Evolutionary conservation across 2,329 filamentous ascomycete genomes (phyloP), one percentile per base, ranked within the genome.

Genomic region (Phaeosphaeria sp.): DNA sequence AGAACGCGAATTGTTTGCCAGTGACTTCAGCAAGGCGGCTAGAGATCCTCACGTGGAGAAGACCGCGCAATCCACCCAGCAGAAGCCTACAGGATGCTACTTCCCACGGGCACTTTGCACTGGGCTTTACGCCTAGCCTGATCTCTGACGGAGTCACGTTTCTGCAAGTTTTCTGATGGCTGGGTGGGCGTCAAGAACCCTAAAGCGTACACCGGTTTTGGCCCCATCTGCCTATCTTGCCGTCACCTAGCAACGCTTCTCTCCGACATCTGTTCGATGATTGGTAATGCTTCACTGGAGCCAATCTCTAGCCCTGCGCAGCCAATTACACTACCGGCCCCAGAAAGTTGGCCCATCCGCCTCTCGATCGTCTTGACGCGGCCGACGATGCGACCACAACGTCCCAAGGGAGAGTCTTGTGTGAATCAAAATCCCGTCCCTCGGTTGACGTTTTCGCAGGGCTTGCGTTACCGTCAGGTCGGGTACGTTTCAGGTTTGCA

Each of bases 211-310:
- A 68, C 64, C 63, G 61, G 67, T 62, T 67, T 60, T 60, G 57
- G 61, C 61, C 60, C 63, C 66, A 66, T 64, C 61, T 54, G 45
- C 61, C 65, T 62, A 54, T 63, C 56, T 59, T 51, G 55, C 59
- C 56, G 51, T 59, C 46, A 52, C 53, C 51, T 53, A 47, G 43
- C 46, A 52, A 55, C 44, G 22, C 40, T 30, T 51, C 33, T 25
- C 36, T 60, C 44, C 30, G n/a, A 27, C 43, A 21, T 25, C 36
- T 36, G 45, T 17, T 44, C 43, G 11, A 17, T 55, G 51, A 61
- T 61, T 63, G 63, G 58, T 22, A 27, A 56, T 30, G 20, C n/a
- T 45, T 40, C 21, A 46, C 24, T 21, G 40, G 20, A 22, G 30
- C 51, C 46, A 59, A 59, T 59, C 50, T 56, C 53, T 40, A 53